These are phyloP conservation scores for Linderina pennispora DNA, from an alignment of 192 early-diverging fungal species.

Conservation along the genomic window DNA sequence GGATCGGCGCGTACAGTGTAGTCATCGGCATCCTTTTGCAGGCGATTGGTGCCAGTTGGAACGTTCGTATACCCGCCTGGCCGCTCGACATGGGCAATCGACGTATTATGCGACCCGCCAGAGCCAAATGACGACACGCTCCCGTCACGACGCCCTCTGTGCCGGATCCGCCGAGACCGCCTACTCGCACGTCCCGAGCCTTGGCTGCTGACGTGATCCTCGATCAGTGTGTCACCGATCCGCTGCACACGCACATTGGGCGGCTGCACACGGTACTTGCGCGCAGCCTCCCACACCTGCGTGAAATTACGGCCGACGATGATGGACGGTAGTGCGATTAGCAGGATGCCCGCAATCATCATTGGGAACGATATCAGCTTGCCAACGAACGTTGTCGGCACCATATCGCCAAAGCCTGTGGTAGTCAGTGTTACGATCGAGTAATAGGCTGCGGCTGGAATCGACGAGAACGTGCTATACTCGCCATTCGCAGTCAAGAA, in stretches of 20 bases:
- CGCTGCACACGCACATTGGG: constrained; percentile 8
- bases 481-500: constrained; percentile 65
- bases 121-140: constrained; percentile 42
- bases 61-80: constrained; percentile 25
- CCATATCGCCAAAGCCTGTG: constrained; percentile 76
- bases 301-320: constrained; percentile 81
- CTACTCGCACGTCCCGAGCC: constrained; percentile 14
- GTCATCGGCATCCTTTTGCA: not conserved
- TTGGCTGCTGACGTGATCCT: constrained; percentile 4
- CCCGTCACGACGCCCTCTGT: constrained; percentile 9
- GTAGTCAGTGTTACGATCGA: constrained; percentile 74
- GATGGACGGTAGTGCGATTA: constrained; percentile 79
- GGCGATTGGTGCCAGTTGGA: constrained; percentile 9
- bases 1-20: constrained; percentile 11
- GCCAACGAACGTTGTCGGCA: constrained; percentile 72
- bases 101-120: constrained; percentile 9
- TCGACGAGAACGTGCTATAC: constrained; percentile 70
- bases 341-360: constrained; percentile 74
- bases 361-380: constrained; percentile 75
- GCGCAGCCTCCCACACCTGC: constrained; percentile 68
- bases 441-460: constrained; percentile 74
- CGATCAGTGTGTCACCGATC: constrained; percentile 16
- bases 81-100: constrained; percentile 4
- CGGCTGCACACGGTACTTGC: constrained; percentile 30
- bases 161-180: constrained; percentile 6